A percentile compares a stretch with the other conserved stretches of the same genome.
phyloP scores from a whole-genome alignment of 768 basidiomycete genomes.

The Boletus rubropictus region DNA sequence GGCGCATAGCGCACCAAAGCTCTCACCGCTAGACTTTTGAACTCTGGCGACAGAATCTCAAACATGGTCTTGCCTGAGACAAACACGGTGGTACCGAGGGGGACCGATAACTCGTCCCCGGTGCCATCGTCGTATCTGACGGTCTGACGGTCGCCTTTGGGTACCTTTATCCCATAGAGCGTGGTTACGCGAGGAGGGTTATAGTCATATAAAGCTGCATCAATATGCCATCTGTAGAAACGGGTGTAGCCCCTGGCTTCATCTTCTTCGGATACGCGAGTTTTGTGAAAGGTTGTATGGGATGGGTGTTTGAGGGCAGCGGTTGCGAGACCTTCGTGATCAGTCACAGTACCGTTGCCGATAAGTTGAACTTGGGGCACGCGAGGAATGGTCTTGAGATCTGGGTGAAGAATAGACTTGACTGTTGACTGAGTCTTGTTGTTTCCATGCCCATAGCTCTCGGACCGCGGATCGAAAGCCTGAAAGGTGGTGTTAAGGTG shows the following conservation, averaged over 20 bases:
- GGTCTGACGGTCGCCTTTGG: conserved; percentile 56
- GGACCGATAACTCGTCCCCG: conserved; percentile 74
- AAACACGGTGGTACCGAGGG: conserved; percentile 84
- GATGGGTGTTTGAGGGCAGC: conserved; percentile 81
- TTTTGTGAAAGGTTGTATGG: conserved; percentile 86
- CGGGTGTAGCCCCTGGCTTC: conserved; percentile 74
- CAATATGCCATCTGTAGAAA: conserved; percentile 92
- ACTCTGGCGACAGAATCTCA: conserved; percentile 59
- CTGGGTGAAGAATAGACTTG: conserved; percentile 82
- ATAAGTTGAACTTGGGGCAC: conserved; percentile 90
- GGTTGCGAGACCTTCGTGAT: conserved; percentile 75
- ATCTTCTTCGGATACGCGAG: conserved; percentile 64
- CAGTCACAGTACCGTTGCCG: conserved; percentile 75
- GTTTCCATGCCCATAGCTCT: conserved; percentile 80
- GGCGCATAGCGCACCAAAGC: conserved; percentile 73
- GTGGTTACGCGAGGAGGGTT: conserved; percentile 82
- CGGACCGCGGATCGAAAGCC: conserved; percentile 68
- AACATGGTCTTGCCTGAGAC: conserved; percentile 81
- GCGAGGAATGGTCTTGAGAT: conserved; percentile 85
- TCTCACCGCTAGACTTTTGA: conserved; percentile 79
- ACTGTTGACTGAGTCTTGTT: conserved; percentile 72
- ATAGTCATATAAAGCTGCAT: conserved; percentile 75
- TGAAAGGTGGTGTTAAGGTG: conserved; percentile 25
- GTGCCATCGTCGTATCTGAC: conserved; percentile 83
- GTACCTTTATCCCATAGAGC: conserved; percentile 72